Evolutionary conservation across 2,329 filamentous ascomycete genomes (phyloP), one percentile per base, ranked within the genome.

Genomic region (Ascochyta viciae-villosae): DNA sequence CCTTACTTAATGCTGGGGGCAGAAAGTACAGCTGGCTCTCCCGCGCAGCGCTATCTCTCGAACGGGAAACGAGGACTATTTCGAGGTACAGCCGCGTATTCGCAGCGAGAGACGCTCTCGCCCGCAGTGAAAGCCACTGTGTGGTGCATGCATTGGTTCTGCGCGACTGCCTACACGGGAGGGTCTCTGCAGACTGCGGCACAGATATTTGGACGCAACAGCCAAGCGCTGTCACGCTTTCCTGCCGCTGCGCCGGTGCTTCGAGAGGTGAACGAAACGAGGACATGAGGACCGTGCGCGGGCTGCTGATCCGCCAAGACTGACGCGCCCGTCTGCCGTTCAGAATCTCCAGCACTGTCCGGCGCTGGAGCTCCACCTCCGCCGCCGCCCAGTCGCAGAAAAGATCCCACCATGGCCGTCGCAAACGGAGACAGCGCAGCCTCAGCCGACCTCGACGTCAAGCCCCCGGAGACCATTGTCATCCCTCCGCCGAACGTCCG

Each of bases 401-500:
- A 55, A 38, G 12, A 44, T 35, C 12, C 16, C 54, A 49, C 56
- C 52, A 74, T 74, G 72, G 70, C 71, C 53, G 63, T 65, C 41
- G n/a, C 68, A 42, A 71, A 68, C 48, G 67, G 66, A 37, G 65
- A 65, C 22, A 60, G 61, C 33, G 56, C 66, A 24, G 9, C 62
- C 24, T 42, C 35, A 27, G 42, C 53, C 37, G 70, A 71, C 9
- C 63, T 72, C 45, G 57, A 57, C 23, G 62, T 63, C 74, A 94
- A 92, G 75, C 87, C 91, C 31, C 94, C 94, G 3, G 80, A 88
- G 55, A 92, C 92, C 60, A 84, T 96, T 62, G 90, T 97, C 53
- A 84, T 97, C 50, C 95, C 95, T 22, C 95, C 87, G 0, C 86
- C 88, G 73, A 90, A 93, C 72, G 92, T 97, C 70, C 88, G 92